Base-by-base conservation (phyloP, 1,139 yeast genomes). In the Yamadazyma jaroonii region DNA sequence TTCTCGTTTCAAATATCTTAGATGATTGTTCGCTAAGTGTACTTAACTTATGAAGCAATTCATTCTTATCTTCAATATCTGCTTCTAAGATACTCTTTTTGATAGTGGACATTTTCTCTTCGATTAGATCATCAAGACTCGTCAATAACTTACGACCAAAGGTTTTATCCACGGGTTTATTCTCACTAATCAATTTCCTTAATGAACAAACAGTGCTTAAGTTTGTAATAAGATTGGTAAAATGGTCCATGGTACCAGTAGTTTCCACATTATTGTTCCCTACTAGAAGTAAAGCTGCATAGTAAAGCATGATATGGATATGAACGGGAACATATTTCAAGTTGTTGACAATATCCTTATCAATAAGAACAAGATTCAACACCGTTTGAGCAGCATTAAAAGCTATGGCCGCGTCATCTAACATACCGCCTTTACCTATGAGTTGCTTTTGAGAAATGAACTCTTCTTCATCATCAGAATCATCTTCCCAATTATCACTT, bases 261-360 rank as follows among this genome's bases (percentile, higher is more conserved):
- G 4, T 17, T 17, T 17, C 20, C 4, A 17, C 6, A 17, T 6
- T 17, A 4, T 17, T 17, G 20, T 17, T 17, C 44, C 74, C 74
- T 23, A 81, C 59, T 8, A 81, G 57, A 25, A 81, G 54, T 38
- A 81, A 57, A 0, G 84, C 82, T 0, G 88, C 84, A 50, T 81
- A 81, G 50, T 81, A 81, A 13, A 81, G 59, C 87, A 82, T 81
- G 36, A 82, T 72, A 50, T 81, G 86, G 28, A 82, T 78, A 53
- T 82, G 88, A 10, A 81, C 77, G 0, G 89, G 89, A 11, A 81
- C 83, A 49, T 79, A 82, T 49, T 71, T 74, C 43, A 82, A 62
- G 34, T 80, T 79, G 15, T 69, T 67, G 29, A 73, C 54, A 28
- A 82, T 78, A 52, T 82, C 88, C 17, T 66, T 61, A 52, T 82